Conservation (phyloP, 2,329 filamentous ascomycete genomes). For the Monilinia fructicola region DNA sequence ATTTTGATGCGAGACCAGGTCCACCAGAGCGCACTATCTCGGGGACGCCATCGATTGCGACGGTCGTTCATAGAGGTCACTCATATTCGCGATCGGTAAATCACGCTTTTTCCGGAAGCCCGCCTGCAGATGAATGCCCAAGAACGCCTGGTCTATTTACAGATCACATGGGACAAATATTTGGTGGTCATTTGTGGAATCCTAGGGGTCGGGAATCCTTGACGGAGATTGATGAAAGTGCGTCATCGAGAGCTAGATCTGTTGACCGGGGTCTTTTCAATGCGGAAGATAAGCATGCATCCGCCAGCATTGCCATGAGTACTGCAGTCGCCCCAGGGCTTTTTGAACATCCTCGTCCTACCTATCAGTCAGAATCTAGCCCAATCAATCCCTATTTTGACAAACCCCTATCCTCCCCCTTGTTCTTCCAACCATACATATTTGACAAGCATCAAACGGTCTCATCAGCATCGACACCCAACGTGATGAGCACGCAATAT, state of each 20-base stretch:
- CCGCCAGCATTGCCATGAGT: constrained; percentile 63
- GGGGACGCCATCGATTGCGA: constrained; percentile 38
- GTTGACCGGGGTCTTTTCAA: constrained; percentile 61
- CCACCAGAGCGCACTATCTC: constrained; percentile 41
- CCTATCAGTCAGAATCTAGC: constrained; percentile 32
- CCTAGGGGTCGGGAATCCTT: constrained; percentile 30
- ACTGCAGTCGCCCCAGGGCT: constrained; percentile 61
- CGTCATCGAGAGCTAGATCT: constrained; percentile 57
- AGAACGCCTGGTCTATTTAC: constrained; percentile 34
- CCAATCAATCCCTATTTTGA: constrained; percentile 29
- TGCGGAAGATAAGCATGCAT: constrained; percentile 62
- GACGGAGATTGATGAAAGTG: constrained; percentile 45
- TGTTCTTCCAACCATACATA: constrained; percentile 38
- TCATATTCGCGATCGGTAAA: constrained; percentile 43
- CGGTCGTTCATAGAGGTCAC: constrained; percentile 38
- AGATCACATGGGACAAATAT: constrained; percentile 36
- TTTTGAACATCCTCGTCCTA: constrained; percentile 33
- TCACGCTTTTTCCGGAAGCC: constrained; percentile 23
- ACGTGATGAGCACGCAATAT: constrained; percentile 33
- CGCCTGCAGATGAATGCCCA: constrained; percentile 25
- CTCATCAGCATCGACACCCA: constrained; percentile 35
- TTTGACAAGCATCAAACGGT: constrained; percentile 30
- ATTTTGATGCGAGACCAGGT: constrained; percentile 44
- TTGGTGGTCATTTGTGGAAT: constrained; percentile 33
- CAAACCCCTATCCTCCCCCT: constrained; percentile 35